A percentile compares a stretch with the other conserved stretches of the same genome.
Conservation (phyloP, 441 rosid species). For the California macrophylla region DNA sequence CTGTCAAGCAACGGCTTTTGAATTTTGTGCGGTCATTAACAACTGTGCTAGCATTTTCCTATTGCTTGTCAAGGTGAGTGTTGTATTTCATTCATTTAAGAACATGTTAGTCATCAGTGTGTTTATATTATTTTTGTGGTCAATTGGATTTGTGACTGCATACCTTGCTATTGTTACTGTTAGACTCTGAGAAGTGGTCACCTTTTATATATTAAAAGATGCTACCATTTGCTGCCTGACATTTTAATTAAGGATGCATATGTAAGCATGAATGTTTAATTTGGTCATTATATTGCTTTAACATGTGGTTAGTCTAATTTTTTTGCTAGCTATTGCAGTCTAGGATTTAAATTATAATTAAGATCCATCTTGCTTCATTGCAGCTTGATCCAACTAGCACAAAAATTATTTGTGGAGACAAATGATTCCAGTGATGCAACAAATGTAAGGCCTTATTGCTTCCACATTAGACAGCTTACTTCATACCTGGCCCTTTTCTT, state of each 20-base stretch:
- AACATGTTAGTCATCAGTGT: neutral
- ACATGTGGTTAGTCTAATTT: neutral
- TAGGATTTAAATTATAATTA: slow-evolving; percentile 14
- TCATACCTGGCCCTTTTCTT: slow-evolving; percentile 4
- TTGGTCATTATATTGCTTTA: neutral
- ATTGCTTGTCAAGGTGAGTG: slow-evolving; percentile 56
- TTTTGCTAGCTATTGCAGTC: neutral
- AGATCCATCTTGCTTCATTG: slow-evolving; percentile 21
- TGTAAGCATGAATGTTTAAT: neutral
- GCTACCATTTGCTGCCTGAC: neutral
- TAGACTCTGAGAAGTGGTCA: neutral
- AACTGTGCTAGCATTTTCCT: slow-evolving; percentile 55
- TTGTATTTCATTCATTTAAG: slow-evolving; percentile 15
- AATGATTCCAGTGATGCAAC: slow-evolving; percentile 38
- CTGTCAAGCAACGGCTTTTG: slow-evolving; percentile 53
- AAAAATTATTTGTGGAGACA: slow-evolving; percentile 39
- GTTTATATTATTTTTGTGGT: neutral
- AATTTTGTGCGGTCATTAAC: slow-evolving; percentile 48
- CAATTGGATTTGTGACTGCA: neutral
- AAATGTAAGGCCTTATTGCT: slow-evolving; percentile 34
- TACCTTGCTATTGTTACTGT: neutral
- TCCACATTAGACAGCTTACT: slow-evolving; percentile 10
- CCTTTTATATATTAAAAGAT: neutral
- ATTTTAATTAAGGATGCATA: neutral
- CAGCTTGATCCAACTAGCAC: slow-evolving; percentile 53